phyloP scores from a whole-genome alignment of 2,329 filamentous ascomycete genomes.

The Kalmusia sp. region DNA sequence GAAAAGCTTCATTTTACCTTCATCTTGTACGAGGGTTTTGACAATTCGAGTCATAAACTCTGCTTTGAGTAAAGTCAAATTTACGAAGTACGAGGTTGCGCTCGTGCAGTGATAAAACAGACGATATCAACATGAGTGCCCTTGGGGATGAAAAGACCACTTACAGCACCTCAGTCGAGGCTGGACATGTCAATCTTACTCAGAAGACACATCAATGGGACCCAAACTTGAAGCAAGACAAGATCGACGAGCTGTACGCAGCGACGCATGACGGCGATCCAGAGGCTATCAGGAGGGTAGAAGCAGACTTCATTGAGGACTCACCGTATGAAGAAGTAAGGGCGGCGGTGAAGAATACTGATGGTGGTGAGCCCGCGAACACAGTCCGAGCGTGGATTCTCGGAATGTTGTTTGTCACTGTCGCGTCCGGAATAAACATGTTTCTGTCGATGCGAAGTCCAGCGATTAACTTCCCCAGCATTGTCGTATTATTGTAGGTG shows the following conservation, averaged over 20 bases:
- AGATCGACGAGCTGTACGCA: slow-evolving; percentile 24
- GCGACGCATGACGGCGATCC: slow-evolving; percentile 25
- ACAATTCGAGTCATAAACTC: too few species aligned
- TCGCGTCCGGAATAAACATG: slow-evolving; percentile 61
- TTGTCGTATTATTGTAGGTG: slow-evolving; percentile 65
- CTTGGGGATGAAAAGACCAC: slow-evolving; percentile 1
- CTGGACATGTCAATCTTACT: slow-evolving; percentile 6
- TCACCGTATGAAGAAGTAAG: slow-evolving; percentile 39
- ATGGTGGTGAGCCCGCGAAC: slow-evolving; percentile 53
- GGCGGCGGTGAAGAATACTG: slow-evolving; percentile 54
- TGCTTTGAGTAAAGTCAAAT: too few species aligned
- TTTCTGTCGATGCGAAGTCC: slow-evolving; percentile 69
- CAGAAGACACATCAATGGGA: slow-evolving; percentile 30
- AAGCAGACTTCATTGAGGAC: slow-evolving; percentile 24
- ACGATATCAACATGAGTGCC: slow-evolving; percentile 8
- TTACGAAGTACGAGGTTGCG: not conserved
- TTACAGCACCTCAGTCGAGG: slow-evolving; percentile 11
- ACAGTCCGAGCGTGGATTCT: slow-evolving; percentile 56
- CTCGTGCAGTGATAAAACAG: not conserved
- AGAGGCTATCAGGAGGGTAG: slow-evolving; percentile 19
- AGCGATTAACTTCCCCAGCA: slow-evolving; percentile 65
- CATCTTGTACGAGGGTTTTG: not conserved
- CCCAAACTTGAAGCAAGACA: slow-evolving; percentile 28
- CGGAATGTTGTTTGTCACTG: slow-evolving; percentile 53
- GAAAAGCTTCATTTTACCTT: not conserved